These are phyloP conservation scores for Mediolabrus comicus DNA, from an alignment of 108 stramenopile species.

Conservation along the genomic window DNA sequence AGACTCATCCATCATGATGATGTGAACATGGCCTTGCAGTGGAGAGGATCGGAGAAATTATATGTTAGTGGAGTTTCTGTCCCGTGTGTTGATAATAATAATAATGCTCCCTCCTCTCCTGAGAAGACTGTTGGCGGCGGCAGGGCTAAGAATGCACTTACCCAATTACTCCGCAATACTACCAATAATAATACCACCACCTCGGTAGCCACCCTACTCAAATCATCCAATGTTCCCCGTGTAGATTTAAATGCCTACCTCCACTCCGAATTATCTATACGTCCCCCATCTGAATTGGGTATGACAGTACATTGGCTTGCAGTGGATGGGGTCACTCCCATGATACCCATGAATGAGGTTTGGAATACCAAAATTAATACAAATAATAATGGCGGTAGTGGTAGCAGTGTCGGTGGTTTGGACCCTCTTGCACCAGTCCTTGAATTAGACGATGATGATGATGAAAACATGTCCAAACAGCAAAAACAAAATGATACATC, in stretches of 20 bases:
- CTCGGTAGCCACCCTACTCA: slow-evolving; percentile 9
- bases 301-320: slow-evolving; percentile 82
- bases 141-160: slow-evolving; percentile 1
- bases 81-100: slow-evolving; percentile 3
- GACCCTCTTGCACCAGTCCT: background rate
- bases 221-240: slow-evolving; percentile 26
- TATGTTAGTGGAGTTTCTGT: slow-evolving; percentile 63
- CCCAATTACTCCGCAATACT: slow-evolving; percentile 5
- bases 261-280: slow-evolving; percentile 50
- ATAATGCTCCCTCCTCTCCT: too few species aligned
- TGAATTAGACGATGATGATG: slow-evolving; percentile 5
- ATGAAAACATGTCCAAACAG: background rate
- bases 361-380: slow-evolving; percentile 6
- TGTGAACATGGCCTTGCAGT: slow-evolving; percentile 80
- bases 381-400: background rate
- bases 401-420: background rate
- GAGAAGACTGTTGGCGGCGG: too few species aligned
- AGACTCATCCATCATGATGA: slow-evolving; percentile 80
- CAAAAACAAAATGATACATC: slow-evolving; percentile 16
- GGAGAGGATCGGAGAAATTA: slow-evolving; percentile 74
- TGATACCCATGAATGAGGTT: slow-evolving; percentile 66
- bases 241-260: slow-evolving; percentile 75
- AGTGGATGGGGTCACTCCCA: slow-evolving; percentile 72
- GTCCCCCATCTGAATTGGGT: slow-evolving; percentile 76
- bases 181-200: slow-evolving; percentile 9